A percentile compares a stretch with the other conserved stretches of the same genome.
Evolutionary conservation across 805 yeast species (phyloP).

Genomic region (Teunomyces stri): DNA sequence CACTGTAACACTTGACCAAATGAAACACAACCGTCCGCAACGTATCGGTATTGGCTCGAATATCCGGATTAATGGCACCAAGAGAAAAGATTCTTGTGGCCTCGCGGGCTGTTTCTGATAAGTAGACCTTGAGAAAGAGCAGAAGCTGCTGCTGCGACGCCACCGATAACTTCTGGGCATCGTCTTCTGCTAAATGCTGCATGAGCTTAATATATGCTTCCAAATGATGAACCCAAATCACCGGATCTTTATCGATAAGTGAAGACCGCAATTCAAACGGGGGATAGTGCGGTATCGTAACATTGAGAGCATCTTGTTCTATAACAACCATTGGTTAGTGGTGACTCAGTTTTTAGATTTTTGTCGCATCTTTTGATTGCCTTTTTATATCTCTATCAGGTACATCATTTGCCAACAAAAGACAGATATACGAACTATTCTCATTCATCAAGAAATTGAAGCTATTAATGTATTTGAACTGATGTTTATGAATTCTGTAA

Average conservation of each 20-base stretch:
- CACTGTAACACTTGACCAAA: conserved; percentile 50
- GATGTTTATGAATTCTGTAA: no score
- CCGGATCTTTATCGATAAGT: conserved; percentile 80
- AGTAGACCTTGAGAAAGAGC: conserved; percentile 53
- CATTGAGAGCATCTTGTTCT: conserved; percentile 14
- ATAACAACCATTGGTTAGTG: neutral
- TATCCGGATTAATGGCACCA: conserved; percentile 73
- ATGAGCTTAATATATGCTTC: conserved; percentile 60
- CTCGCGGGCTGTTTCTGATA: conserved; percentile 62
- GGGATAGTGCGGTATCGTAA: conserved; percentile 70
- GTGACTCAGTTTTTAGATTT: neutral
- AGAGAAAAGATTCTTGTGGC: conserved; percentile 59
- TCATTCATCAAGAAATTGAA: no score
- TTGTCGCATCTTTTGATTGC: no score
- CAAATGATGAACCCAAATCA: conserved; percentile 72
- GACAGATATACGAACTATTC: no score
- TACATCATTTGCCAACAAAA: neutral
- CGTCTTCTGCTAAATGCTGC: conserved; percentile 41
- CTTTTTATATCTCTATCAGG: neutral
- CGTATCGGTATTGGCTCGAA: conserved; percentile 47
- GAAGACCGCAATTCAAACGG: conserved; percentile 74
- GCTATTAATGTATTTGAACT: no score
- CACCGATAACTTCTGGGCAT: conserved; percentile 38
- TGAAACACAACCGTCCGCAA: conserved; percentile 52
- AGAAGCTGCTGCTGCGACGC: conserved; percentile 59